These are phyloP conservation scores for Geoglossum glabrum DNA, from an alignment of 495 filamentous ascomycete genomes.

Conservation along the genomic window DNA sequence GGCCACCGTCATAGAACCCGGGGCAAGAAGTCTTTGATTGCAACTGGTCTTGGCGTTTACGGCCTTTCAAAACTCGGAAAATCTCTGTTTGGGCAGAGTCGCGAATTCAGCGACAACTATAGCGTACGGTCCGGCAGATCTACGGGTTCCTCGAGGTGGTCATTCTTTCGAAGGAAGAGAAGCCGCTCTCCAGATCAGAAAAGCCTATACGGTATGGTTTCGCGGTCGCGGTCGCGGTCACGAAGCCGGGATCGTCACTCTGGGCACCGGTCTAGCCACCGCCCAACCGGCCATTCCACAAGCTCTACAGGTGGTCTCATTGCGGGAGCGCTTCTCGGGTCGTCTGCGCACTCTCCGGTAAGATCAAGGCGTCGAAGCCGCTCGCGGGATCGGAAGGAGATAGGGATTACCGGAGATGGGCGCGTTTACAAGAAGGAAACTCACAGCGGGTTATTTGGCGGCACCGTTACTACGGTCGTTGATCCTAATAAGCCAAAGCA, in stretches of 20 bases:
- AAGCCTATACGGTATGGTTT: constrained; percentile 23
- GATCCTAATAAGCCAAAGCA: not conserved
- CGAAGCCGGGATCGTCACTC: not conserved
- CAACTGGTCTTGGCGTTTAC: constrained; percentile 27
- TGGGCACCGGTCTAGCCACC: not conserved
- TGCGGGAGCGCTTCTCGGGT: not conserved
- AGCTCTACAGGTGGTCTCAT: not conserved
- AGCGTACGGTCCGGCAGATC: constrained; percentile 30
- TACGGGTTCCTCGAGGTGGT: constrained; percentile 13
- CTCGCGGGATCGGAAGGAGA: constrained; percentile 18
- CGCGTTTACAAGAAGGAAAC: constrained; percentile 8
- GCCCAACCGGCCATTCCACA: not conserved
- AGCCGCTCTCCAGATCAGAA: constrained; percentile 19
- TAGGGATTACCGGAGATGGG: constrained; percentile 12
- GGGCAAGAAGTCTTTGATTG: constrained; percentile 30
- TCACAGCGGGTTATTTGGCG: not conserved
- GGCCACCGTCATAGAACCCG: constrained; percentile 14
- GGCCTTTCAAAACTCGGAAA: constrained; percentile 28
- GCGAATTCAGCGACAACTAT: constrained; percentile 40
- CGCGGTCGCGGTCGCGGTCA: not conserved
- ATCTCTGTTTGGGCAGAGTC: constrained; percentile 26
- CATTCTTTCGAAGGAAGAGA: constrained; percentile 20
- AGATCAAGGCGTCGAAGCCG: constrained; percentile 8
- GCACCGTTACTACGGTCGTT: constrained; percentile 1
- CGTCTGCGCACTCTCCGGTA: not conserved